Percentiles rank a stretch among this genome's conserved stretches.
Evolutionary conservation across 179 eudicot species (phyloP).

Genomic region (Gypsophila paniculata): DNA sequence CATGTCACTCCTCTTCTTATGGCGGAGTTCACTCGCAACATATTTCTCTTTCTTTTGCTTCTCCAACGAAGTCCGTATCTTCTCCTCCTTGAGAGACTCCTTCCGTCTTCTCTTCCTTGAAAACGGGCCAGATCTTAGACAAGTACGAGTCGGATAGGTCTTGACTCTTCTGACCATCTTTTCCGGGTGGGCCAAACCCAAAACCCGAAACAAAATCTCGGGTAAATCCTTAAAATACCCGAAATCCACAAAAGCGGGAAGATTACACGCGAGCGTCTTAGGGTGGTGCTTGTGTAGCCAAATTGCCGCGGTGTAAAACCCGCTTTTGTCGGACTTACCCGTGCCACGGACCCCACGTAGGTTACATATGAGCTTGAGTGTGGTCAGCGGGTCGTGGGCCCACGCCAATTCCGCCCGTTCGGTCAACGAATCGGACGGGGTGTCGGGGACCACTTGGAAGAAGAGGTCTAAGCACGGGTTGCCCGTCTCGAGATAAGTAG

Average conservation of each 20-base stretch:
- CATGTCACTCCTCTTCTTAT: slow-evolving; percentile 21
- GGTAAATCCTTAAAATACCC: slow-evolving; percentile 57
- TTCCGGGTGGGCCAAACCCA: slow-evolving; percentile 32
- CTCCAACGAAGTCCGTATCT: too few relatives aligned
- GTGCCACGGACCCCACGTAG: slow-evolving; percentile 54
- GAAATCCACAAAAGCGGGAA: slow-evolving; percentile 31
- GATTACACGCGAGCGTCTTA: slow-evolving; percentile 45
- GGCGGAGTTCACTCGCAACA: slow-evolving; percentile 12
- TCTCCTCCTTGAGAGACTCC: too few relatives aligned
- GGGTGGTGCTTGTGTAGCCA: slow-evolving; percentile 55
- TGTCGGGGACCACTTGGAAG: slow-evolving; percentile 39
- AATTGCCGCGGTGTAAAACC: slow-evolving; percentile 32
- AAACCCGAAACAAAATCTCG: slow-evolving; percentile 40
- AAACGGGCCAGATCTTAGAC: neutral
- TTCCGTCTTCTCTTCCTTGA: too few relatives aligned
- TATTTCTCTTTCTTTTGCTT: too few relatives aligned
- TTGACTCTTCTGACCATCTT: slow-evolving; percentile 9
- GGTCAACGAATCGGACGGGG: slow-evolving; percentile 23
- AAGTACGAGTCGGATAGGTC: neutral
- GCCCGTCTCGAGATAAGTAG: slow-evolving; percentile 34
- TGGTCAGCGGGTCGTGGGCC: slow-evolving; percentile 42
- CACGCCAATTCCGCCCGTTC: slow-evolving; percentile 28
- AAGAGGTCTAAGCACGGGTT: slow-evolving; percentile 43
- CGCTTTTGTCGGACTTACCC: slow-evolving; percentile 51
- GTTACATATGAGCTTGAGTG: slow-evolving; percentile 52